A percentile compares a stretch with the other conserved stretches of the same genome.
Conservation (phyloP, 169 alveolate species). For the Cyclospora cayetanensis region DNA sequence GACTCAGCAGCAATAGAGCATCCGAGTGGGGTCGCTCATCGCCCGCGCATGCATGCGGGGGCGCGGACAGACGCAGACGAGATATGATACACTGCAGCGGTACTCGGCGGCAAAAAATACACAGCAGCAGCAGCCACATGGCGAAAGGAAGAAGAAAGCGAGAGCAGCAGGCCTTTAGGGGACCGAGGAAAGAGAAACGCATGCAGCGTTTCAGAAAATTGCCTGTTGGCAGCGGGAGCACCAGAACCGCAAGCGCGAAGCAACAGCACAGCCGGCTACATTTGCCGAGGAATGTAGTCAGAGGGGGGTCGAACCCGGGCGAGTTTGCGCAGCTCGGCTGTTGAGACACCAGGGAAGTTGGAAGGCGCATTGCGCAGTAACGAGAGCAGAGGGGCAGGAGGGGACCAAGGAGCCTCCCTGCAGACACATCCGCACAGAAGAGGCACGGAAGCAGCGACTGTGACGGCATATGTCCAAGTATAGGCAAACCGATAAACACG, state of each 20-base stretch:
- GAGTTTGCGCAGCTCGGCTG: conserved; percentile 17
- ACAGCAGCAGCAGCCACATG: background rate
- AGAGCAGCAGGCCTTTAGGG: background rate
- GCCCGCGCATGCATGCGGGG: no score
- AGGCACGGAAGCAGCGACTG: no score
- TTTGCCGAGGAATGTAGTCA: no score
- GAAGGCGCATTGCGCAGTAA: background rate
- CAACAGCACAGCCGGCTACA: background rate
- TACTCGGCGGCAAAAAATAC: no score
- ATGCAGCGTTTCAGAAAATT: background rate
- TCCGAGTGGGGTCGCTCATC: no score
- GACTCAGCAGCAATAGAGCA: no score
- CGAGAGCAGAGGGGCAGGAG: background rate
- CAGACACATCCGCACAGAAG: background rate
- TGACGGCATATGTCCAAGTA: no score
- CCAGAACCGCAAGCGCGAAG: no score
- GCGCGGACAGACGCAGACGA: no score
- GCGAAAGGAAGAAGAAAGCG: background rate
- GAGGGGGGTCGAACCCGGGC: conserved; percentile 36
- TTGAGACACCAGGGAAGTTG: background rate
- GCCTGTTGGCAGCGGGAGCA: no score
- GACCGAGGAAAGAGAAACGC: background rate
- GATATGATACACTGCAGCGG: no score
- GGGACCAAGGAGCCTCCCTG: background rate
- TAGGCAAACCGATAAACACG: no score